phyloP scores from a whole-genome alignment of 441 rosid genomes.

The Eutrema salsugineum region DNA sequence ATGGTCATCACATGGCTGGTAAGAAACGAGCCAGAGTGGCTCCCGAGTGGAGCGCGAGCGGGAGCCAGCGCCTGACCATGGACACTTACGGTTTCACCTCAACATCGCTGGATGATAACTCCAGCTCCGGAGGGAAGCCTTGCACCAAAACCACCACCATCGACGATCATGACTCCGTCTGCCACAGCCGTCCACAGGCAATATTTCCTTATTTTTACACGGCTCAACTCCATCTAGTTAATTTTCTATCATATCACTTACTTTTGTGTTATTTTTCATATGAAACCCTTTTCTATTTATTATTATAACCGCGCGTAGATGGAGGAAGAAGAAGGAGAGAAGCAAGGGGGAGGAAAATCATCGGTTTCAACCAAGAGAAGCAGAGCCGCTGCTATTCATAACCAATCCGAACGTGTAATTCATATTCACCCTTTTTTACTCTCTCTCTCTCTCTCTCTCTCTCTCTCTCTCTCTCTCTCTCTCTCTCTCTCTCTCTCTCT shows the following conservation, averaged over 20 bases:
- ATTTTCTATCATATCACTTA: too few relatives aligned
- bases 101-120: slow-evolving; percentile 55
- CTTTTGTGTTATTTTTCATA: too few relatives aligned
- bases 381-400: slow-evolving; percentile 93
- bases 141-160: slow-evolving; percentile 33
- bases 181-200: slow-evolving; percentile 62
- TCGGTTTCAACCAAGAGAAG: slow-evolving; percentile 70
- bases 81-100: slow-evolving; percentile 68
- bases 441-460: too few relatives aligned
- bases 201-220: neutral
- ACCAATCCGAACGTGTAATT: slow-evolving; percentile 92
- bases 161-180: slow-evolving; percentile 76
- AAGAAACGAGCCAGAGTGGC: slow-evolving; percentile 42
- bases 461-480: too few relatives aligned
- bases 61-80: slow-evolving; percentile 52
- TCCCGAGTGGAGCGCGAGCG: slow-evolving; percentile 61
- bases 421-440: neutral
- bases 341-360: slow-evolving; percentile 49
- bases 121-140: slow-evolving; percentile 30
- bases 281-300: too few relatives aligned
- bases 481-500: too few relatives aligned
- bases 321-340: slow-evolving; percentile 41
- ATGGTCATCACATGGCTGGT: slow-evolving; percentile 38
- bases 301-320: neutral
- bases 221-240: neutral